Evolutionary conservation across 1,139 yeast genomes (phyloP).

Genomic region (Debaryomycetaceae sp.): DNA sequence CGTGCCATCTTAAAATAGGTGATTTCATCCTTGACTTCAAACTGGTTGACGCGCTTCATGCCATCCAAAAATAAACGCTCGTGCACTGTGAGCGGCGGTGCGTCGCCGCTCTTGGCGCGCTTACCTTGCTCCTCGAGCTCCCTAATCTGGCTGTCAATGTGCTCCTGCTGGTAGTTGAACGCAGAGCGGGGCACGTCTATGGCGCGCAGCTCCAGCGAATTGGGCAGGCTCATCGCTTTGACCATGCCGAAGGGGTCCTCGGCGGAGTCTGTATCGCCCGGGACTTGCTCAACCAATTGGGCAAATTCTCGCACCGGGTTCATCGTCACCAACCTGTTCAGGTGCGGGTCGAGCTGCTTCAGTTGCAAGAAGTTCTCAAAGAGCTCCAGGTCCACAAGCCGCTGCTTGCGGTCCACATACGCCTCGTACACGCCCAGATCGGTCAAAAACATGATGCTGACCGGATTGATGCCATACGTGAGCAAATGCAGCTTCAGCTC

Average conservation of each 20-base stretch:
- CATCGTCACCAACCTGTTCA: constrained; percentile 13
- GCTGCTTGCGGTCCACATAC: constrained; percentile 15
- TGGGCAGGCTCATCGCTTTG: constrained; percentile 3
- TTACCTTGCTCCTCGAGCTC: constrained; percentile 10
- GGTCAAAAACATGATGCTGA: constrained; percentile 20
- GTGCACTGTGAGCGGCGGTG: constrained; percentile 11
- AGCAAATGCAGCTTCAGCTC: constrained; percentile 27
- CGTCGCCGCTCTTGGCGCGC: constrained; percentile 3
- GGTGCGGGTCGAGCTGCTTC: constrained; percentile 11
- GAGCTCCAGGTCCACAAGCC: constrained; percentile 24
- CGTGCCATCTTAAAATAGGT: constrained; percentile 33
- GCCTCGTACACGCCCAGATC: constrained; percentile 28
- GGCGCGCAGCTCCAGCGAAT: constrained; percentile 12
- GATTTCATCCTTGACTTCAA: constrained; percentile 19
- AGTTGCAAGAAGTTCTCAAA: constrained; percentile 18
- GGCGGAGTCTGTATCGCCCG: constrained; percentile 3
- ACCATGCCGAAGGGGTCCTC: constrained; percentile 8
- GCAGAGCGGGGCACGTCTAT: constrained; percentile 13
- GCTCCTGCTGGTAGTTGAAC: constrained; percentile 15
- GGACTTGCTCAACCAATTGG: constrained; percentile 13
- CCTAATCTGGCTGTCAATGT: constrained; percentile 13
- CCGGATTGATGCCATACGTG: constrained; percentile 24
- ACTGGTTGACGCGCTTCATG: constrained; percentile 17
- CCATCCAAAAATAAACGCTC: constrained; percentile 24
- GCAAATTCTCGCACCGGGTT: constrained; percentile 20